These are phyloP conservation scores for Chrysoporthe austroafricana DNA, from an alignment of 2,329 filamentous ascomycete species.

Conservation along the genomic window DNA sequence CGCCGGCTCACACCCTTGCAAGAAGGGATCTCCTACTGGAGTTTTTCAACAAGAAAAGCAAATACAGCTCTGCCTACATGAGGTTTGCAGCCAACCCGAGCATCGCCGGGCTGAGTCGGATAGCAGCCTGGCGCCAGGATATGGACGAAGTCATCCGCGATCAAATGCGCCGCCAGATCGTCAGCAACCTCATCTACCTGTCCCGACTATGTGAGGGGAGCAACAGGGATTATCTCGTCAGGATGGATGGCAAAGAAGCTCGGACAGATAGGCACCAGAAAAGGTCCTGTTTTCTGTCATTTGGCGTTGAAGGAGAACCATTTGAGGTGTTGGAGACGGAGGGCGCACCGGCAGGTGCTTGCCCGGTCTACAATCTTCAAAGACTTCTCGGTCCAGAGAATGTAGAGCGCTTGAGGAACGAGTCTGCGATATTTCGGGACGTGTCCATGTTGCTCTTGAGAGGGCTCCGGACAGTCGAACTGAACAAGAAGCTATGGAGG, in stretches of 20 bases:
- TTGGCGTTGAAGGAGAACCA: constrained; percentile 37
- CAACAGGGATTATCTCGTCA: constrained; percentile 45
- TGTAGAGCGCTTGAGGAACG: constrained; percentile 43
- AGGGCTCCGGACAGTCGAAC: constrained; percentile 44
- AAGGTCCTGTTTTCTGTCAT: constrained; percentile 53
- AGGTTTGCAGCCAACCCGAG: constrained; percentile 29
- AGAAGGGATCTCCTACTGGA: constrained; percentile 39
- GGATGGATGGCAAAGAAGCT: constrained; percentile 51
- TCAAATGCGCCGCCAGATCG: constrained; percentile 52
- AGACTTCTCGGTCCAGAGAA: constrained; percentile 55
- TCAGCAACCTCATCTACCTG: constrained; percentile 50
- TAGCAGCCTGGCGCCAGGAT: constrained; percentile 53
- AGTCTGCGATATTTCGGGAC: constrained; percentile 41
- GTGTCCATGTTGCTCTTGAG: constrained; percentile 49
- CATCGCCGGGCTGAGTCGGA: constrained; percentile 19
- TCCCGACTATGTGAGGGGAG: constrained; percentile 36
- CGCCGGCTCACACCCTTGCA: constrained; percentile 38
- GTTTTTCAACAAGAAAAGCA: constrained; percentile 28
- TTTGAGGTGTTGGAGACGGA: constrained; percentile 52
- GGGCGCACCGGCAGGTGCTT: constrained; percentile 37
- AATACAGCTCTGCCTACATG: constrained; percentile 29
- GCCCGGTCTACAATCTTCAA: constrained; percentile 58
- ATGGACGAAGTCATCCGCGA: constrained; percentile 59
- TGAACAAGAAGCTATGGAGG: constrained; percentile 60
- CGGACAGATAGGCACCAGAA: constrained; percentile 38